These are phyloP conservation scores for Acanthamoeba royreba DNA, from an alignment of 208 protist species.

Conservation along the genomic window DNA sequence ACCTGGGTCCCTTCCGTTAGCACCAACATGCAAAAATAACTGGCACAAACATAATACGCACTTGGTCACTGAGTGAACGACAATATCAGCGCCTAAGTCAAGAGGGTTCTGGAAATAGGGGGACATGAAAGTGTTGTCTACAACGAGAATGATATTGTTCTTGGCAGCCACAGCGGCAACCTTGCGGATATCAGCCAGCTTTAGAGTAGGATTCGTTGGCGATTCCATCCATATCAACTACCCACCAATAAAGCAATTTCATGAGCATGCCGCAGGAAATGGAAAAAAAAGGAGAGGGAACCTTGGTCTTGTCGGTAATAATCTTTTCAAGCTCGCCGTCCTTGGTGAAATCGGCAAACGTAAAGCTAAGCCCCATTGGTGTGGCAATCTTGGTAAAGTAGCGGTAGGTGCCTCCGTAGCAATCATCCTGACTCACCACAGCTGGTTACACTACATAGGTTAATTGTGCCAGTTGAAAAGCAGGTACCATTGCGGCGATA, in stretches of 20 bases:
- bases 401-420: constrained; percentile 93
- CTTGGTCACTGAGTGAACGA: constrained; percentile 94
- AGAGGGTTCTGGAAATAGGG: constrained; percentile 92
- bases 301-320: constrained; percentile 66
- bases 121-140: constrained; percentile 96
- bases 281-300: not conserved
- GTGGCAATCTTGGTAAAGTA: constrained; percentile 84
- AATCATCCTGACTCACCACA: constrained; percentile 87
- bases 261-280: not conserved
- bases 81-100: constrained; percentile 91
- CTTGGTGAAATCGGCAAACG: constrained; percentile 87
- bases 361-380: constrained; percentile 78
- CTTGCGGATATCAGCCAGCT: constrained; percentile 87
- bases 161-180: constrained; percentile 83
- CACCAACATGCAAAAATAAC: not conserved
- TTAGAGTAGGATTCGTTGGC: constrained; percentile 93
- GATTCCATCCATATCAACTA: constrained; percentile 94
- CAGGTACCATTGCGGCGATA: constrained; percentile 22
- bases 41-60: constrained; percentile 63
- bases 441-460: constrained; percentile 82
- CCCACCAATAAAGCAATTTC: not conserved
- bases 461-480: too few species aligned
- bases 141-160: constrained; percentile 83
- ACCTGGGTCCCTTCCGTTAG: not conserved
- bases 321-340: constrained; percentile 71